Base-by-base conservation (phyloP, 805 yeast species). In the Kodamaea jinghongensis region DNA sequence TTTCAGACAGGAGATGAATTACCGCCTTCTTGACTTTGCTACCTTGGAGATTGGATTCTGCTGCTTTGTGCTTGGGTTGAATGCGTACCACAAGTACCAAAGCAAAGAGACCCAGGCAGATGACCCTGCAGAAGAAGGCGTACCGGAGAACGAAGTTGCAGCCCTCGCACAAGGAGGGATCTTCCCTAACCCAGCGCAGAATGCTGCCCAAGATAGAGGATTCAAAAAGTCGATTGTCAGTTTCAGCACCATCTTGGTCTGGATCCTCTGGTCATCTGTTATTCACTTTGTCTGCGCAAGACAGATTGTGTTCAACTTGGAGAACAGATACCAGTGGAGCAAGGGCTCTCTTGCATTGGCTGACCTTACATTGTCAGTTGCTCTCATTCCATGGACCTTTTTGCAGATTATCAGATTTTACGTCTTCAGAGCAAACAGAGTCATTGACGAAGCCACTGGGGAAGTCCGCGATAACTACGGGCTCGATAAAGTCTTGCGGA, bases 401-500 rank as follows among this genome's bases (percentile, higher is more conserved):
- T 14, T n/a, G 5, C 35, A 32, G 28, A 15, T 32, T 12, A 15
- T 32, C 28, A 32, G 14, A 17, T 32, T 22, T 28, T 32, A 17
- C 35, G 14, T 32, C 28, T 15, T 32, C 6, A 32, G 35, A 20
- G 14, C 20, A 5, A 32, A 32, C 35, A 25, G 35, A 6, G 23
- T 20, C 4, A 27, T 32, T 4, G 15, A 20, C 7, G 35, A 32
- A 12, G 35, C 25, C 13, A 32, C 35, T n/a, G 35, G 35, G 11
- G 35, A 32, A 11, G 35, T 32, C 7, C 20, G 23, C 9, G 35
- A 32, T n/a, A 32, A 32, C 27, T 32, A 20, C 22, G 35, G 35
- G 4, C 17, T 27, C 9, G 17, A 27, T 4, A 15, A 13, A 6
- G 35, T 30, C 10, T 30, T 17, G 31, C 12, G n/a, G 10, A 30